Base-by-base conservation (phyloP, 805 yeast genomes). In the Kodamaea sagamina region DNA sequence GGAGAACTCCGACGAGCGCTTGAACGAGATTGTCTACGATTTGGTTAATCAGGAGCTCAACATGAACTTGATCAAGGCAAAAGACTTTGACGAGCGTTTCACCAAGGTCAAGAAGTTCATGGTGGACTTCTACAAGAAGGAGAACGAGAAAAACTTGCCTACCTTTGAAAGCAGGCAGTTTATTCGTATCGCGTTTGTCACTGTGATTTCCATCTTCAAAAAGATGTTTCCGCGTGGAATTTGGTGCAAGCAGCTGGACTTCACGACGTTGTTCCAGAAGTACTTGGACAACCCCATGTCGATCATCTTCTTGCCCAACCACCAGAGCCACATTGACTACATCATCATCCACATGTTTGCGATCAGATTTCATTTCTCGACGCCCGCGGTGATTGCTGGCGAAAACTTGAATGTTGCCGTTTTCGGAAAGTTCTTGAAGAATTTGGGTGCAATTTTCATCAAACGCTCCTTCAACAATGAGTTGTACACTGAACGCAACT, bases 381-480 rank as follows among this genome's bases (percentile, higher is more conserved):
- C 72, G 8, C 86, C 86, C 1, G 60, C 74, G 4, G 82, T 80
- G 5, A 76, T 80, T 27, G 85, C 86, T 1, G 86, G 86, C n/a
- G 84, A 80, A 39, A 80, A 80, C 55, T 71, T 80, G 53, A 79
- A 81, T 51, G 79, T 80, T 35, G 77, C 82, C 1, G 61, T 79
- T 5, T 68, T 80, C 36, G 83, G 83, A 4, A 61, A 64, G 6
- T 60, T 77, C 40, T 61, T 80, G 49, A 72, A 76, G 43, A 70
- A 59, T 21, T 54, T 71, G 40, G 86, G 86, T 2, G 84, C 82
- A 12, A 71, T 79, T 49, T 80, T 72, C 63, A 80, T 80, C 51
- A 72, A 81, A 41, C 65, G 86, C 34, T 63, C 69, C 9, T 70
- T 71, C 50, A 68, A 67, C 47, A 66, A 67, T 47, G 75, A 63